Percentiles rank a stretch among this genome's conserved stretches.
Conservation (phyloP, 2,329 filamentous ascomycete species). For the Diplodia scrobiculata region DNA sequence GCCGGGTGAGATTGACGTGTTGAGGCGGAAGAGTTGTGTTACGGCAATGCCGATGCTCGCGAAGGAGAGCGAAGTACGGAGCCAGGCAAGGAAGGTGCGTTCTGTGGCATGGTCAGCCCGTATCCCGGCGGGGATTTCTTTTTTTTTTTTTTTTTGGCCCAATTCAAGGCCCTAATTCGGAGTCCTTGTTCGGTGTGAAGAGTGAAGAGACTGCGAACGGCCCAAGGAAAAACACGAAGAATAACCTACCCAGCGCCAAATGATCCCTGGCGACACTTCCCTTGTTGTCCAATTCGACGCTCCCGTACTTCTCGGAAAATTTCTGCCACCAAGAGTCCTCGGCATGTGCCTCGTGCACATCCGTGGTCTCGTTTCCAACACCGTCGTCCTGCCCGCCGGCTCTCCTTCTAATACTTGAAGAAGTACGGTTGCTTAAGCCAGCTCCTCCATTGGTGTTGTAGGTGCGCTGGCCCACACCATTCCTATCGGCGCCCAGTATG, state of each 20-base stretch:
- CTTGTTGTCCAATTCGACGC: conserved; percentile 80
- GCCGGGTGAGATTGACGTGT: conserved; percentile 59
- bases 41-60: conserved; percentile 81
- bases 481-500: conserved; percentile 18
- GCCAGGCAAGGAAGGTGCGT: conserved; percentile 82
- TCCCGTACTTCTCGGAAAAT: conserved; percentile 62
- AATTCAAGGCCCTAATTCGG: background rate
- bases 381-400: conserved; percentile 33
- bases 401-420: conserved; percentile 3
- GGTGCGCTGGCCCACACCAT: conserved; percentile 12
- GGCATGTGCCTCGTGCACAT: background rate
- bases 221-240: conserved; percentile 1
- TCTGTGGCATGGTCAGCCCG: conserved; percentile 54
- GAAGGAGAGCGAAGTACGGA: conserved; percentile 78
- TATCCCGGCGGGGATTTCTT: background rate
- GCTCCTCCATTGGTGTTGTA: conserved; percentile 19
- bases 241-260: conserved; percentile 67
- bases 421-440: background rate
- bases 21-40: conserved; percentile 81
- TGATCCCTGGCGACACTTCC: conserved; percentile 82
- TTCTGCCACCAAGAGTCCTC: conserved; percentile 56
- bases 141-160: background rate
- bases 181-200: background rate
- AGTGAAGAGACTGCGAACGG: background rate
- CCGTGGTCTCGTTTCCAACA: conserved; percentile 12